Evolutionary conservation across 2,329 filamentous ascomycete genomes (phyloP).

Genomic region (Xylariaceae sp.): DNA sequence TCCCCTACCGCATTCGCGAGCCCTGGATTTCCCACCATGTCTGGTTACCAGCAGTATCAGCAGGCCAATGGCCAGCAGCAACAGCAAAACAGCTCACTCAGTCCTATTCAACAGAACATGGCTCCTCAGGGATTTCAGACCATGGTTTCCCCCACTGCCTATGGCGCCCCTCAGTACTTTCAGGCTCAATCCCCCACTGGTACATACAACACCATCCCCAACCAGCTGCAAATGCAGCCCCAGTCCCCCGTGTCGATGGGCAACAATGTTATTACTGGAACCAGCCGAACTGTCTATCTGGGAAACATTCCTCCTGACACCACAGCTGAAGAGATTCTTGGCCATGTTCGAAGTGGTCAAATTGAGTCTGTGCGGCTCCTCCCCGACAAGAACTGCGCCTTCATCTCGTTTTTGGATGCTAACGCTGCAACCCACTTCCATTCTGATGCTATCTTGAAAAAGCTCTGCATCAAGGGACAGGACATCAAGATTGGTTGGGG

Average conservation of each 20-base stretch:
- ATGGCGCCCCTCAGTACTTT: slow-evolving; percentile 77
- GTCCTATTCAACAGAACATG: slow-evolving; percentile 72
- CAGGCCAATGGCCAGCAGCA: slow-evolving; percentile 40
- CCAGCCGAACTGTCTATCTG: slow-evolving; percentile 93
- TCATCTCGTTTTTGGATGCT: slow-evolving; percentile 97
- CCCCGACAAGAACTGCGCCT: slow-evolving; percentile 98
- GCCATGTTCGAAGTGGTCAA: slow-evolving; percentile 93
- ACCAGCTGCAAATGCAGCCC: slow-evolving; percentile 58
- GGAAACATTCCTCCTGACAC: slow-evolving; percentile 99
- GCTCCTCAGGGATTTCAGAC: slow-evolving; percentile 81
- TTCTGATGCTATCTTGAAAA: slow-evolving; percentile 99
- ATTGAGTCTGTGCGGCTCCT: slow-evolving; percentile 98
- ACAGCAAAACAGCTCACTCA: slow-evolving; percentile 58
- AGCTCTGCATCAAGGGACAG: slow-evolving; percentile 95
- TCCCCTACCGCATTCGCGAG: slow-evolving; percentile 86
- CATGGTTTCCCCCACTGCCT: slow-evolving; percentile 80
- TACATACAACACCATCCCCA: slow-evolving; percentile 62
- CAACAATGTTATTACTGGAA: slow-evolving; percentile 79
- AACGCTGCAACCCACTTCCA: slow-evolving; percentile 98
- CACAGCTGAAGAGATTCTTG: slow-evolving; percentile 90
- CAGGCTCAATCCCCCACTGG: slow-evolving; percentile 82
- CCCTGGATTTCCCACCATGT: slow-evolving; percentile 84
- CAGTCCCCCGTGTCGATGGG: slow-evolving; percentile 72
- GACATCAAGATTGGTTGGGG: slow-evolving; percentile 99
- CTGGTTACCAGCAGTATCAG: slow-evolving; percentile 65